Conservation (phyloP, 139 green algal genomes). For the Ulvella scutata region DNA sequence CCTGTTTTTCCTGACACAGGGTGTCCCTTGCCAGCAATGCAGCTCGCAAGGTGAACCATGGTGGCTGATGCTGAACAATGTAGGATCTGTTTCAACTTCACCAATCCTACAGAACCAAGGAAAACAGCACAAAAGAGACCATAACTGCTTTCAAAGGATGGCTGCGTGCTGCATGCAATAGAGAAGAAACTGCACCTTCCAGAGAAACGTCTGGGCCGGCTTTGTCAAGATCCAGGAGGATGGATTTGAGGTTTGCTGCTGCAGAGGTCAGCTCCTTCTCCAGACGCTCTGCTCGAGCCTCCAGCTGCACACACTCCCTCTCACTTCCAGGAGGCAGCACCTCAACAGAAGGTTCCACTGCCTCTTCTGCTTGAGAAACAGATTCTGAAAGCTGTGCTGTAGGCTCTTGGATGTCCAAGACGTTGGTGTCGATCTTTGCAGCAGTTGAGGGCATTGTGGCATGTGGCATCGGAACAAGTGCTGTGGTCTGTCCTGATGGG, state of each 20-base stretch:
- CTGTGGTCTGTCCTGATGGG: background rate
- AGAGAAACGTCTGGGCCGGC: background rate
- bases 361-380: background rate
- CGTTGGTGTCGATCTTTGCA: background rate
- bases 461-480: background rate
- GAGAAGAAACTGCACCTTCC: background rate
- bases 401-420: background rate
- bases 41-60: too few relatives aligned
- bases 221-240: background rate
- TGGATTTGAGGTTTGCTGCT: background rate
- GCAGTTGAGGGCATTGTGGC: background rate
- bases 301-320: background rate
- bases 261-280: background rate
- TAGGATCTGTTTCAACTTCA: background rate
- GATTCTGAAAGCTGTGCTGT: background rate
- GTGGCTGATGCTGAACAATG: too few relatives aligned
- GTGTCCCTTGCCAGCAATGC: too few relatives aligned
- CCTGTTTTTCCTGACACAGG: too few relatives aligned
- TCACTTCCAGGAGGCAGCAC: background rate
- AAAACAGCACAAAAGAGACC: too few relatives aligned
- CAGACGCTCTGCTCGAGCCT: background rate
- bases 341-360: background rate
- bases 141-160: too few relatives aligned
- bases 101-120: too few relatives aligned
- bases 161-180: background rate